A percentile compares a stretch with the other conserved stretches of the same genome.
These are phyloP conservation scores for Trypanosomatidae sp. DNA, from an alignment of 208 protist genomes.

Conservation along the genomic window DNA sequence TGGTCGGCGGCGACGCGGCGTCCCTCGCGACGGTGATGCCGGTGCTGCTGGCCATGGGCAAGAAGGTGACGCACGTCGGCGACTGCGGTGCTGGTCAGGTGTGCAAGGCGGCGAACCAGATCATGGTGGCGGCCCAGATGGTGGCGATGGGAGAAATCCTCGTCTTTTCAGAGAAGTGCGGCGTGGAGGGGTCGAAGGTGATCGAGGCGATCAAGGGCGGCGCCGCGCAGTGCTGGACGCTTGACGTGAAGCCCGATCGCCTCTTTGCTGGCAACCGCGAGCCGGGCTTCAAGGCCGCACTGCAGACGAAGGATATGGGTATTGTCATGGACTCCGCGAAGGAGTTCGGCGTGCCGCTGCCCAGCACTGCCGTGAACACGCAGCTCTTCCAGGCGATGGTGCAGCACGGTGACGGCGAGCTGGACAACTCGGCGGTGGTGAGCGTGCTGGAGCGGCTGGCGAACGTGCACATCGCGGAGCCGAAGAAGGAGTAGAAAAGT, in stretches of 20 bases:
- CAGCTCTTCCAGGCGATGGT: slow-evolving; percentile 93
- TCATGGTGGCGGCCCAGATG: slow-evolving; percentile 94
- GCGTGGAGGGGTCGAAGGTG: slow-evolving; percentile 79
- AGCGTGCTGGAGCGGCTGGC: slow-evolving; percentile 91
- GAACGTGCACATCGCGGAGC: slow-evolving; percentile 81
- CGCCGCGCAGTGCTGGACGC: slow-evolving; percentile 92
- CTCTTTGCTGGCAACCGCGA: slow-evolving; percentile 93
- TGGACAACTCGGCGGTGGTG: slow-evolving; percentile 93
- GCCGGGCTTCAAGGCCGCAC: slow-evolving; percentile 94
- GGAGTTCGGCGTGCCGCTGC: slow-evolving; percentile 87
- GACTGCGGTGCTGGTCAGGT: slow-evolving; percentile 92
- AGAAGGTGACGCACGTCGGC: slow-evolving; percentile 87
- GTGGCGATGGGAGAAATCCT: slow-evolving; percentile 95
- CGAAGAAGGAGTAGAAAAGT: slow-evolving; percentile 28
- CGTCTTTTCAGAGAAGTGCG: slow-evolving; percentile 92
- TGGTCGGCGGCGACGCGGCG: slow-evolving; percentile 92
- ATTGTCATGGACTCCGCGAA: slow-evolving; percentile 93
- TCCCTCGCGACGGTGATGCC: slow-evolving; percentile 69
- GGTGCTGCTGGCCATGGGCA: slow-evolving; percentile 83
- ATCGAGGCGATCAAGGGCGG: slow-evolving; percentile 90
- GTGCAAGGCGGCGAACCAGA: slow-evolving; percentile 97
- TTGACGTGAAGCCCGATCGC: slow-evolving; percentile 91
- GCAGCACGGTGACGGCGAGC: slow-evolving; percentile 84
- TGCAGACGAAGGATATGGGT: slow-evolving; percentile 94
- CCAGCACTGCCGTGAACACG: slow-evolving; percentile 87